Evolutionary conservation across 257 asterid genomes (phyloP).

Genomic region (Handroanthus guayacan): DNA sequence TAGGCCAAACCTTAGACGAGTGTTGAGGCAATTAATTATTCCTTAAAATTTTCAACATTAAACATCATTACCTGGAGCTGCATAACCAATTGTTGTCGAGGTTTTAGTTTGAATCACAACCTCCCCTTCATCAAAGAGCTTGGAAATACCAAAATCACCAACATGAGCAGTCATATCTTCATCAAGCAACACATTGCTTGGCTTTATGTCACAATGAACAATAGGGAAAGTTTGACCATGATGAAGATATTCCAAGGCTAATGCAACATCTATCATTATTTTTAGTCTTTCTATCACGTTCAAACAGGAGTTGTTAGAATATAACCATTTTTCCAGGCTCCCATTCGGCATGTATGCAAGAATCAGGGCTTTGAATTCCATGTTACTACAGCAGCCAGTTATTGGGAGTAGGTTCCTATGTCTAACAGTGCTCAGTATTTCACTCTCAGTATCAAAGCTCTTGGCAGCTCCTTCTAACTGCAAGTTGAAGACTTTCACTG

Average conservation of each 20-base stretch:
- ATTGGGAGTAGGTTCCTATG: conserved; percentile 40
- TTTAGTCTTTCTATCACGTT: background rate
- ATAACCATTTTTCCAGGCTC: conserved; percentile 6
- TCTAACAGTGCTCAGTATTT: conserved; percentile 38
- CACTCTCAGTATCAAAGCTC: conserved; percentile 45
- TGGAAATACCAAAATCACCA: conserved; percentile 42
- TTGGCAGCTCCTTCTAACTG: conserved; percentile 30
- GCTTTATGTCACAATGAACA: conserved; percentile 32
- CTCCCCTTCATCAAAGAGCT: conserved; percentile 42
- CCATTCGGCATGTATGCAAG: conserved; percentile 43
- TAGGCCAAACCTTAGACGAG: no score
- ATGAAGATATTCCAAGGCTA: background rate
- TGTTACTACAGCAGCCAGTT: conserved; percentile 28
- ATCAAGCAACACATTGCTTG: conserved; percentile 33
- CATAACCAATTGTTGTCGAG: conserved; percentile 42
- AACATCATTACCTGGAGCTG: conserved; percentile 42
- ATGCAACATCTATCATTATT: conserved; percentile 36
- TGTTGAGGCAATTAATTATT: no score
- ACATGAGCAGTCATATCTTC: conserved; percentile 42
- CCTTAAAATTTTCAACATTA: background rate
- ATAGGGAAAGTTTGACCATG: conserved; percentile 34
- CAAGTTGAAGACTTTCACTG: conserved; percentile 45
- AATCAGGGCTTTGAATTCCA: conserved; percentile 41
- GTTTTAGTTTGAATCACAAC: conserved; percentile 34
- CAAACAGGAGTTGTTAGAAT: no score